Percentiles rank a stretch among this genome's conserved stretches.
Conservation (phyloP, 106 monocot species). For the Iris macrosiphon region DNA sequence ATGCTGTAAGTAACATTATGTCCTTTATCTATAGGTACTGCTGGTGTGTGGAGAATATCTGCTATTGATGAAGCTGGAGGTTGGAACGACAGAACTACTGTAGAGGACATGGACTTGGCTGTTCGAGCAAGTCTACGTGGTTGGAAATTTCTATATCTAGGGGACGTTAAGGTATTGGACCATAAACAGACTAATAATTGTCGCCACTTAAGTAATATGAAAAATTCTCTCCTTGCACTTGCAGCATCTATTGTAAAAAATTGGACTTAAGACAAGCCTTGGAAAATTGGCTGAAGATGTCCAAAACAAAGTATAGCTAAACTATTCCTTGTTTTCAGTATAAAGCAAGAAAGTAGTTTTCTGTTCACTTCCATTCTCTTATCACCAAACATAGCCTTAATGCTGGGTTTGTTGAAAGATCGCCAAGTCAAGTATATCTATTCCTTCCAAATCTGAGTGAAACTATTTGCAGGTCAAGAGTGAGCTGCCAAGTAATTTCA, state of each 20-base stretch:
- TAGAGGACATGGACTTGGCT: conserved; percentile 86
- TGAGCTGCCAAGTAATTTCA: conserved; percentile 78
- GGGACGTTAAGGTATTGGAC: conserved; percentile 54
- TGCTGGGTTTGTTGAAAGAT: too few species aligned
- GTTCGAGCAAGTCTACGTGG: conserved; percentile 60
- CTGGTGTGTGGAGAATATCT: conserved; percentile 72
- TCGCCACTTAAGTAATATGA: neutral
- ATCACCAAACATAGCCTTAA: too few species aligned
- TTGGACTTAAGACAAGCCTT: neutral
- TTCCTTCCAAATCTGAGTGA: too few species aligned
- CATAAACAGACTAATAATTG: neutral
- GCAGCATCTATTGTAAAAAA: neutral
- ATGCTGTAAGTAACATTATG: too few species aligned
- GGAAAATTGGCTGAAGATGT: too few species aligned
- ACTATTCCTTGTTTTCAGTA: too few species aligned
- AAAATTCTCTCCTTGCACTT: neutral
- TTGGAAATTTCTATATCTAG: conserved; percentile 67
- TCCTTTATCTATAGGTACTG: conserved; percentile 55
- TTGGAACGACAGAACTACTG: conserved; percentile 82
- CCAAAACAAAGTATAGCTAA: too few species aligned
- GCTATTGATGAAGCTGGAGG: conserved; percentile 71
- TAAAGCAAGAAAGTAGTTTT: too few species aligned
- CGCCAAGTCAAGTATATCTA: too few species aligned
- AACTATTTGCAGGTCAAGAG: conserved; percentile 71
- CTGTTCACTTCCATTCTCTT: too few species aligned